Evolutionary conservation across 345 rosid species (phyloP).

Genomic region (Jatropha curcas): DNA sequence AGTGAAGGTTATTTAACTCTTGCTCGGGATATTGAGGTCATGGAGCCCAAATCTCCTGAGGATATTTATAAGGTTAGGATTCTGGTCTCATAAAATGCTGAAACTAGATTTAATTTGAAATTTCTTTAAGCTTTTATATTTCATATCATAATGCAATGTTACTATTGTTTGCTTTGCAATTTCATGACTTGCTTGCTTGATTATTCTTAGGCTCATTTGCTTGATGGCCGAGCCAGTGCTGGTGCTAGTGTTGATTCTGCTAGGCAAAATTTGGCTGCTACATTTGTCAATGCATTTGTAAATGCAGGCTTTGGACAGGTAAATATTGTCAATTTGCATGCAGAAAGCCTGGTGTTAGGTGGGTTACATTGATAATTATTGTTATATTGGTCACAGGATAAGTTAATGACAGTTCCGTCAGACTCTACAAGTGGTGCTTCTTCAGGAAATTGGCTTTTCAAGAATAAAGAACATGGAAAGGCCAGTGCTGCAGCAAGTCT

Average conservation of each 20-base stretch:
- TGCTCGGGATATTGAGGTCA: conserved; percentile 98
- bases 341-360: conserved; percentile 1
- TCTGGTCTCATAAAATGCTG: neutral
- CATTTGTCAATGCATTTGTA: conserved; percentile 95
- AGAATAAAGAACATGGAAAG: conserved; percentile 94
- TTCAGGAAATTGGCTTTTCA: conserved; percentile 89
- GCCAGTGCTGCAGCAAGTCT: conserved; percentile 95
- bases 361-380: conserved; percentile 12
- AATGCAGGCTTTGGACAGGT: conserved; percentile 99
- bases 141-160: neutral
- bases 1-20: conserved; percentile 94
- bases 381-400: conserved; percentile 57
- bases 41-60: conserved; percentile 97
- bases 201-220: conserved; percentile 74
- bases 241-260: conserved; percentile 87
- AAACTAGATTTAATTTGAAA: neutral
- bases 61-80: conserved; percentile 85
- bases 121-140: neutral
- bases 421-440: conserved; percentile 68
- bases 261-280: conserved; percentile 89
- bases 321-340: conserved; percentile 18
- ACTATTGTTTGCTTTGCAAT: conserved; percentile 9
- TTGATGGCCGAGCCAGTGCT: conserved; percentile 85
- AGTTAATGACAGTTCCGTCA: conserved; percentile 79
- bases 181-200: conserved; percentile 17